These are phyloP conservation scores for Cladosporium colombiae DNA, from an alignment of 2,329 filamentous ascomycete species.

Conservation along the genomic window DNA sequence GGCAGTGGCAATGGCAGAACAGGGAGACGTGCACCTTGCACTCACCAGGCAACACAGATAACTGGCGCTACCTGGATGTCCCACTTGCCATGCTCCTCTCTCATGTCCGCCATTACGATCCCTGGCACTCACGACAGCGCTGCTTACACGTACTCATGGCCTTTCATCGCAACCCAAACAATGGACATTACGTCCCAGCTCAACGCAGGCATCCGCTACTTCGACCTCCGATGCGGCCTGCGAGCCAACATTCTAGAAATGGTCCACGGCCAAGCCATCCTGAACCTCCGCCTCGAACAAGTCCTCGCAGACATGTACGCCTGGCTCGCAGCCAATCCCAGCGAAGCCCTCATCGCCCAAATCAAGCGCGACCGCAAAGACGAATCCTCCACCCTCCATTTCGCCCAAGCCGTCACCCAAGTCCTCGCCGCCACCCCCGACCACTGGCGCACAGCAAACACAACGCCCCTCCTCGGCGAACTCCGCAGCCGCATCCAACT, in stretches of 20 bases:
- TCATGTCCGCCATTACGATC: conserved; percentile 36
- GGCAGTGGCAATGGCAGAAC: neutral
- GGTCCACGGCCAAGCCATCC: conserved; percentile 38
- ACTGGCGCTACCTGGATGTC: conserved; percentile 32
- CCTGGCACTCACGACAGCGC: conserved; percentile 41
- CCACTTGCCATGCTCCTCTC: conserved; percentile 27
- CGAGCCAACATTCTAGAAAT: conserved; percentile 36
- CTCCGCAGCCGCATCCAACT: conserved; percentile 40
- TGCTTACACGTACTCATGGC: conserved; percentile 38
- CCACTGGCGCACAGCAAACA: conserved; percentile 38
- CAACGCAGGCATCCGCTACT: conserved; percentile 39
- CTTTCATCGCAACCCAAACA: conserved; percentile 38
- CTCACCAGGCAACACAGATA: neutral
- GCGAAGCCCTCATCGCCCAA: conserved; percentile 38
- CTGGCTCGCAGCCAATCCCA: conserved; percentile 33
- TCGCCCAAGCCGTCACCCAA: conserved; percentile 42
- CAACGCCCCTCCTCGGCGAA: conserved; percentile 37
- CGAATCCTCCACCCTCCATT: conserved; percentile 37
- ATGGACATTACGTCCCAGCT: conserved; percentile 35
- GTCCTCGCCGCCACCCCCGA: conserved; percentile 30
- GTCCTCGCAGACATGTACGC: conserved; percentile 34
- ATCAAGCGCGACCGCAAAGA: conserved; percentile 38
- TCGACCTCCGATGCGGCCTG: conserved; percentile 40
- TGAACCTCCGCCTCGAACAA: conserved; percentile 34
- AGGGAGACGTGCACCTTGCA: neutral